Conservation (phyloP, 208 protist genomes). For the Polymyxa betae region DNA sequence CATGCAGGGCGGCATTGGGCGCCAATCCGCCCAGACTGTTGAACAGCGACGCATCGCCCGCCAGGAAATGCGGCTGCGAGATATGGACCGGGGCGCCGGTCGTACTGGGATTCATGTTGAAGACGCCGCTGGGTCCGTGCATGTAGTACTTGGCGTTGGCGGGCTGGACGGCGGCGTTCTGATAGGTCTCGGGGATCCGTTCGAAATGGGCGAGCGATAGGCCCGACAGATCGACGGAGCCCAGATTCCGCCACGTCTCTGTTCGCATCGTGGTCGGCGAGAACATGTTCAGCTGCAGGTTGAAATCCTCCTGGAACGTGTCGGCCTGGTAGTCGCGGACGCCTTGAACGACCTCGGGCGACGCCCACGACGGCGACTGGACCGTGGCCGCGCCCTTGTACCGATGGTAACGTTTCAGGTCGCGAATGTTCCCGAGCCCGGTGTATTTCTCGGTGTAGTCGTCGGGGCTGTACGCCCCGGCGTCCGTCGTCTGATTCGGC, state of each 20-base stretch:
- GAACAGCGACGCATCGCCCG: slow-evolving; percentile 15
- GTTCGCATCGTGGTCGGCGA: neutral
- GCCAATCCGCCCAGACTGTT: neutral
- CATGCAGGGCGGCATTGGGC: neutral
- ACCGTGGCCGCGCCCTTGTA: neutral
- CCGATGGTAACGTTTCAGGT: neutral
- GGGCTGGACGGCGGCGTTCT: neutral
- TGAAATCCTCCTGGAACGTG: neutral
- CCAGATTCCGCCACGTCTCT: neutral
- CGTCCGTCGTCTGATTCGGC: slow-evolving; percentile 4
- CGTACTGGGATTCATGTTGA: slow-evolving; percentile 11
- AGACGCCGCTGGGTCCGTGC: slow-evolving; percentile 11
- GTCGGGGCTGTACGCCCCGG: neutral
- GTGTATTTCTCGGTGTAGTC: slow-evolving; percentile 37
- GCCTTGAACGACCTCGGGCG: slow-evolving; percentile 29
- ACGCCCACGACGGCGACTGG: neutral
- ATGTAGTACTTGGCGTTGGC: slow-evolving; percentile 46
- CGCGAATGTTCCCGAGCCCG: neutral
- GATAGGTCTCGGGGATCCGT: neutral
- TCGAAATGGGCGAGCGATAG: slow-evolving; percentile 2
- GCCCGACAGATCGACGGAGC: neutral
- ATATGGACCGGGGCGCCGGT: slow-evolving; percentile 5
- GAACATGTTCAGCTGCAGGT: neutral
- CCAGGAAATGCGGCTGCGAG: slow-evolving; percentile 15
- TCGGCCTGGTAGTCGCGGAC: neutral